Base-by-base conservation (phyloP, 2,329 filamentous ascomycete species). In the Penicillium sp. region DNA sequence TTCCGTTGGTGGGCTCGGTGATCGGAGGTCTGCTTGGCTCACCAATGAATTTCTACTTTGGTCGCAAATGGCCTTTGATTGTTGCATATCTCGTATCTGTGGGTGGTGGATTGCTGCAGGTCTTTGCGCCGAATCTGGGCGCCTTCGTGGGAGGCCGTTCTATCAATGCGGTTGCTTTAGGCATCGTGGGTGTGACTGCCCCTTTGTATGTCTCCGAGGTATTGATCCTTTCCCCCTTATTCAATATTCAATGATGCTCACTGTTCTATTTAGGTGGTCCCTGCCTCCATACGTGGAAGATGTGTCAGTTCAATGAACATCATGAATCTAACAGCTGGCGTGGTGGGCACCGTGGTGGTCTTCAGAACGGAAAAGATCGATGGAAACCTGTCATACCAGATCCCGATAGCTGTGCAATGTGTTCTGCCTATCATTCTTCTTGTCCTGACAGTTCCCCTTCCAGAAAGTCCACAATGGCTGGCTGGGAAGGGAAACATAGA, bases 121-220 rank as follows among this genome's bases (percentile, higher is more conserved):
- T 73, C n/a, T 73, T 74, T 55, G 67, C 71, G 0, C 71, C 67
- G 2, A 72, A 68, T 35, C 47, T 74, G 19, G 71, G 62, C 8
- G 65, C 68, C 2, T 72, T 74, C 38, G 69, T 73, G 19, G 61
- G 61, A 16, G 72, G 72, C 5, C 66, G 72, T 9, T 69, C 67
- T 22, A 60, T 70, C 47, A 73, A 71, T 57, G 65, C 61, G 5
- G 54, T 69, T 50, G 66, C 68, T 5, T 67, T 73, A 45, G 70
- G 70, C 1, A 64, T 73, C 36, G 65, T 69, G 35, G 70, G 67
- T 57, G 67, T 69, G 9, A 73, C 69, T 25, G 70, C 70, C 5
- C 71, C 71, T 10, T 54, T 75, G 22, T 75, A 74, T 62, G 61
- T 74, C 17, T 68, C 71, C 4, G 72, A 75, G 59, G 66, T 67